Percentiles rank a stretch among this genome's conserved stretches.
Evolutionary conservation across 2,329 filamentous ascomycete species (phyloP).

Genomic region (Monascus ruber): DNA sequence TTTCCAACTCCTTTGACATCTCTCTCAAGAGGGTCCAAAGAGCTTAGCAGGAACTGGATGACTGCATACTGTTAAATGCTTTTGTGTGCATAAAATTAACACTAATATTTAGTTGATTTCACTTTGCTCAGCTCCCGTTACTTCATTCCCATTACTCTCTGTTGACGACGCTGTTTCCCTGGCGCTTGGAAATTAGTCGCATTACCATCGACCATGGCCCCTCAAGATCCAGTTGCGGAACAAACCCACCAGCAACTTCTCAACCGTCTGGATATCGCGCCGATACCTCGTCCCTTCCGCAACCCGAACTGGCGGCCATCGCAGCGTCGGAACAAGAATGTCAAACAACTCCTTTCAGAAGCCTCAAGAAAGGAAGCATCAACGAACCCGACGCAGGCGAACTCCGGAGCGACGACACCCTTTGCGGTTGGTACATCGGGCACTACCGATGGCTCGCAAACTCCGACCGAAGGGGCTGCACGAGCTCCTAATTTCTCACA

Average conservation of each 20-base stretch:
- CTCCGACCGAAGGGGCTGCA: constrained; percentile 34
- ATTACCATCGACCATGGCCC: constrained; percentile 36
- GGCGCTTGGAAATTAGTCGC: neutral
- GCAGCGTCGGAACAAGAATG: constrained; percentile 94
- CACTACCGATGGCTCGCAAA: constrained; percentile 31
- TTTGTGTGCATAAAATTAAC: no score
- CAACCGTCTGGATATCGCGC: constrained; percentile 83
- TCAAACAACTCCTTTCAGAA: constrained; percentile 91
- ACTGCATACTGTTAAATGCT: no score
- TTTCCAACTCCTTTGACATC: no score
- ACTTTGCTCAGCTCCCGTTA: no score
- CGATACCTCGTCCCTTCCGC: constrained; percentile 78
- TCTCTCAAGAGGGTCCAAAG: no score
- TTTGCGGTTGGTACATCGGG: constrained; percentile 21
- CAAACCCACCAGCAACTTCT: constrained; percentile 78
- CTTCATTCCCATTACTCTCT: neutral
- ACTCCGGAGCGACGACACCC: constrained; percentile 69
- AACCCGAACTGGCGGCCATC: constrained; percentile 84
- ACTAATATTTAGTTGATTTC: no score
- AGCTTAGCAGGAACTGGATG: no score
- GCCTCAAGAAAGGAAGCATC: constrained; percentile 83
- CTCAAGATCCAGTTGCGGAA: constrained; percentile 59
- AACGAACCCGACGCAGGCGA: constrained; percentile 67
- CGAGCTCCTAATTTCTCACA: constrained; percentile 64
- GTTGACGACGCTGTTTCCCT: neutral